Conservation (phyloP, 345 rosid genomes). For the Luvunga scandens region DNA sequence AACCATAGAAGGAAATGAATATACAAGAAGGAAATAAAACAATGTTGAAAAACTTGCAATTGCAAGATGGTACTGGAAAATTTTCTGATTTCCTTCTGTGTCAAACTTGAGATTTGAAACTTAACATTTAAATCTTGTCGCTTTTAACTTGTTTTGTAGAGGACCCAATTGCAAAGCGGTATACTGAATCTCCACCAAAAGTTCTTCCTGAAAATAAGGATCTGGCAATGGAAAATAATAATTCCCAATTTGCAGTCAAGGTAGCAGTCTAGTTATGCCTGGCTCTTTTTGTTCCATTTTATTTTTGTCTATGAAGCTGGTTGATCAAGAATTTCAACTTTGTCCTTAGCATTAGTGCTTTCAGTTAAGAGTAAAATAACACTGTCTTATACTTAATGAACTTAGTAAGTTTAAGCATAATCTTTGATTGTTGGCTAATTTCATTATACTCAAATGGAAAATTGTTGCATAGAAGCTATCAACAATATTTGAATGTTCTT, state of each 20-base stretch:
- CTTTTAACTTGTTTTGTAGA: slow-evolving; percentile 36
- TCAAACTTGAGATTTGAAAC: not conserved
- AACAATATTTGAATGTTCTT: not conserved
- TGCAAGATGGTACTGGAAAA: not conserved
- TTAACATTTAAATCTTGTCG: not conserved
- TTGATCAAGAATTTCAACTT: not conserved
- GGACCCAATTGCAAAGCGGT: slow-evolving; percentile 71
- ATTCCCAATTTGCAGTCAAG: slow-evolving; percentile 37
- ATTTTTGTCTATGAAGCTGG: not conserved
- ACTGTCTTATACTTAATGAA: not conserved
- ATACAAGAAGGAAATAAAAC: not conserved
- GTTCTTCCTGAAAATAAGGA: slow-evolving; percentile 38
- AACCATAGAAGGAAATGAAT: not conserved
- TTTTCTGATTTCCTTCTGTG: not conserved
- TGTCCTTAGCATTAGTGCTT: not conserved
- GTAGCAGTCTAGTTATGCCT: slow-evolving; percentile 24
- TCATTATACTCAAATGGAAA: not conserved
- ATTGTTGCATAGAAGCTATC: not conserved
- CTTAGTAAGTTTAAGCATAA: not conserved
- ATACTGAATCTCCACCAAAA: slow-evolving; percentile 37
- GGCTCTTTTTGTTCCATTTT: not conserved
- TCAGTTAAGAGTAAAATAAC: not conserved
- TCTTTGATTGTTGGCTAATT: not conserved
- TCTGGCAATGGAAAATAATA: slow-evolving; percentile 29
- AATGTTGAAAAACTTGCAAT: not conserved